Percentiles rank a stretch among this genome's conserved stretches.
These are phyloP conservation scores for Leccinum subgranulosum DNA, from an alignment of 768 basidiomycete genomes.

Conservation along the genomic window DNA sequence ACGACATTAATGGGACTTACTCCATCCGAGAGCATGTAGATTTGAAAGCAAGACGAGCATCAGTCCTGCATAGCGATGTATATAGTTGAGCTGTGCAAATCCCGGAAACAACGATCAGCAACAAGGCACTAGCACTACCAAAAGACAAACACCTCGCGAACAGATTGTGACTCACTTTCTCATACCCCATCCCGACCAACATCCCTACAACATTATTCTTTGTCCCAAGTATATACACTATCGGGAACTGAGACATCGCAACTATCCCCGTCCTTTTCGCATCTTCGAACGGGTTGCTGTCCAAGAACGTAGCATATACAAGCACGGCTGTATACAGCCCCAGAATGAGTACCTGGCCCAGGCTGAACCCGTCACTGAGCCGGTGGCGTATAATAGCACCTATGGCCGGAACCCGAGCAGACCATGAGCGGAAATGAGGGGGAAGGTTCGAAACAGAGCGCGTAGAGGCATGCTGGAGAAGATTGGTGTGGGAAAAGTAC, in stretches of 20 bases:
- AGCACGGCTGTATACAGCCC: constrained; percentile 34
- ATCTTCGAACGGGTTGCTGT: constrained; percentile 34
- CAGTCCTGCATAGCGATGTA: constrained; percentile 53
- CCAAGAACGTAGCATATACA: constrained; percentile 35
- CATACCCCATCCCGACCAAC: constrained; percentile 44
- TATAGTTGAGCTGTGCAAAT: constrained; percentile 42
- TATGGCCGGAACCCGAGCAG: constrained; percentile 32
- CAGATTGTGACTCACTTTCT: constrained; percentile 34
- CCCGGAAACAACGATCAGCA: background rate
- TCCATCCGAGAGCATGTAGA: constrained; percentile 40
- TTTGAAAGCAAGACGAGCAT: constrained; percentile 40
- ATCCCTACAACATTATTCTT: constrained; percentile 48
- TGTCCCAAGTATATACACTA: constrained; percentile 42
- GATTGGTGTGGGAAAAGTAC: constrained; percentile 24
- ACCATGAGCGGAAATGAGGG: constrained; percentile 37
- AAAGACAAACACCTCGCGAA: background rate
- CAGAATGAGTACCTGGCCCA: constrained; percentile 38
- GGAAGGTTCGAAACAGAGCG: constrained; percentile 24
- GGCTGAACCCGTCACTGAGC: constrained; percentile 34
- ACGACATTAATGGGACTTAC: constrained; percentile 22
- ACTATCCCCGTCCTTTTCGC: constrained; percentile 34
- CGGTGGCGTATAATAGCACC: constrained; percentile 32
- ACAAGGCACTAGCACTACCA: background rate
- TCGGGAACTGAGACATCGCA: constrained; percentile 43
- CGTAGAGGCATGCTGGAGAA: constrained; percentile 16